These are phyloP conservation scores for Fomitopsis pinicola DNA, from an alignment of 1,284 basidiomycete species.

Conservation along the genomic window DNA sequence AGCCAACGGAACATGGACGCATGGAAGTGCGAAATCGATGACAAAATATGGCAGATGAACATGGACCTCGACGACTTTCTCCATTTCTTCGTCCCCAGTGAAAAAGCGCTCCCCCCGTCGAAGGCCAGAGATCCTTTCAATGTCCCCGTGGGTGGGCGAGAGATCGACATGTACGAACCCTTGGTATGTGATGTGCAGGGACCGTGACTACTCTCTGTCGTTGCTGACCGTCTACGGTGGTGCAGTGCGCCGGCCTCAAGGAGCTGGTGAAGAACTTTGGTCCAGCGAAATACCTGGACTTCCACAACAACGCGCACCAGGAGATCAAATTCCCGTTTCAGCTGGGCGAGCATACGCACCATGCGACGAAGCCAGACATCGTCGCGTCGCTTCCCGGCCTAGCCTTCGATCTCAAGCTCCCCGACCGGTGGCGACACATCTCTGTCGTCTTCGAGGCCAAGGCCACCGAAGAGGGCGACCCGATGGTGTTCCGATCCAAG, in stretches of 20 bases:
- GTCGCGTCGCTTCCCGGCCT: neutral
- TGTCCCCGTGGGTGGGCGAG: neutral
- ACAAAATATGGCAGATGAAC: neutral
- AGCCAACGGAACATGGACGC: neutral
- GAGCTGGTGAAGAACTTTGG: slow-evolving; percentile 8
- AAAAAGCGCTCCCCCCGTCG: neutral
- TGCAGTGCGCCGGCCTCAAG: neutral
- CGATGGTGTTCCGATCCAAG: neutral
- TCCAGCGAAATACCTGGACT: slow-evolving; percentile 41
- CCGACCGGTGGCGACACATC: neutral
- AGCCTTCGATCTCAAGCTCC: neutral
- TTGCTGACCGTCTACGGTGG: too few relatives aligned
- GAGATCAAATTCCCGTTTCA: neutral
- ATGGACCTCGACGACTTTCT: neutral
- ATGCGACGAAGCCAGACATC: neutral
- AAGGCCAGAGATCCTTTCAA: neutral
- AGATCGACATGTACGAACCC: neutral
- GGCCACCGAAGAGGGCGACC: neutral
- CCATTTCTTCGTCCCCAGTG: neutral
- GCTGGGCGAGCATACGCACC: neutral
- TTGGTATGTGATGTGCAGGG: neutral
- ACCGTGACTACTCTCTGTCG: too few relatives aligned
- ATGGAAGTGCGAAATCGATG: neutral
- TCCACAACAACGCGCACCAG: neutral
- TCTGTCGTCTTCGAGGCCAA: slow-evolving; percentile 1